Base-by-base conservation (phyloP, 257 asterid species). In the Eustoma russellianum region DNA sequence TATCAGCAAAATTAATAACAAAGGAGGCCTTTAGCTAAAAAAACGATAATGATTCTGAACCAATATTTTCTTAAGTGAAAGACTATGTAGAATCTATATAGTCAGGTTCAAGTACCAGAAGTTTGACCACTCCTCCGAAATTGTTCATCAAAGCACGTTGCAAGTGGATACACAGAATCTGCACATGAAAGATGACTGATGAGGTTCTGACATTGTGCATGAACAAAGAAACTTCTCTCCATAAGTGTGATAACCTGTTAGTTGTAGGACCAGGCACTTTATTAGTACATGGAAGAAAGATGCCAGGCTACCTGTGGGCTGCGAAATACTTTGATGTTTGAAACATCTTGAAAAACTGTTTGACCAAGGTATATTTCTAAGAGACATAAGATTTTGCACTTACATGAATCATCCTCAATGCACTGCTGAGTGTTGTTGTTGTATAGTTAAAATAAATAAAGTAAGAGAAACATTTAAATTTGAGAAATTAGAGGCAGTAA, bases 81-180 rank as follows among this genome's bases (percentile, higher is more conserved):
- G 34, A 24, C 46, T 5, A 30, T 41, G 51, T 41, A 55, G 53
- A 50, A 30, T 54, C 13, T 5, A 17, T 24, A 18, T 57, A 55
- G 41, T 8, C 43, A 53, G 49, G 38, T 47, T 2, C 18, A 54
- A 53, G 56, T 78, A 90, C 95, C 93, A 55, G 70, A 77, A 86
- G 83, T 71, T 91, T 91, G 61, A 71, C 66, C 30, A 75, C 67
- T 59, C 87, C 86, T 63, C 96, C 98, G 50, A 79, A 66, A 62
- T 77, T 35, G 67, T 87, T 79, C 46, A 80, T 75, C 15, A 95
- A 91, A 64, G 93, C 98, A 17, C 95, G 95, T 69, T 87, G 98
- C 44, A 91, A 74, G 74, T 91, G 92, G 69, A 91, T 68, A 75
- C 96, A 91, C 5, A 91, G 72, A 77, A 90, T 82, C 98, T 83